Evolutionary conservation across 176 grass and related monocot species (phyloP), one percentile per base, ranked within the genome.

Genomic region (Ampelocalamus luodianensis): DNA sequence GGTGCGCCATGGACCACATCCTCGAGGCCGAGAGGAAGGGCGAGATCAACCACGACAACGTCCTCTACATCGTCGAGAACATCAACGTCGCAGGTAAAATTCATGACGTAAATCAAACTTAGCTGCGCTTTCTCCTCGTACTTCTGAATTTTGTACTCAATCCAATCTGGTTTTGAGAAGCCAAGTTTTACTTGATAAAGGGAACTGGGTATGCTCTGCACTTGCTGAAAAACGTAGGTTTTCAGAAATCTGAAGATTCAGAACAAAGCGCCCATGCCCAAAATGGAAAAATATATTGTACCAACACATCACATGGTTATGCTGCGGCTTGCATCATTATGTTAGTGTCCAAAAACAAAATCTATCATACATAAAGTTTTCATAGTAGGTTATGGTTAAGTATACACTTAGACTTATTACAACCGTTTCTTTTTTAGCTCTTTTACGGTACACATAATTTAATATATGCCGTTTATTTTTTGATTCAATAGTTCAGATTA

Each of bases 21-120:
- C 83, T 89, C 11, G 82, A 89, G 82, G 88, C 88, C 34, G 88
- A 89, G 63, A 89, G 77, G 86, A 97, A 91, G 72, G 95, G 95
- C 34, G 95, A 97, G 82, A 97, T 97, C 86, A 97, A 91, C 80
- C 90, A 94, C 10, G 95, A 97, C 78, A 97, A 97, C 18, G 95
- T 94, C 56, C 95, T 97, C 44, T 97, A 97, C 90, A 97, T 97
- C 84, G 92, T 97, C 18, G 94, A 97, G 86, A 97, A 97, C 90
- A 97, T 97, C 80, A 97, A 97, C 50, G 94, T 97, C 2, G 95
- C 95, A 74, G 95, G 95, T 94, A 88, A 76, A 60, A 32, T 39
- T 72, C 5, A 22, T 71, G 22, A 18, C 5, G 15, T 22, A 63
- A 32, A 40, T 53, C 29, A 18, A 56, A 42, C 15, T 6, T 10